phyloP scores from a whole-genome alignment of 345 rosid genomes.

The Rhodomyrtus tomentosa region DNA sequence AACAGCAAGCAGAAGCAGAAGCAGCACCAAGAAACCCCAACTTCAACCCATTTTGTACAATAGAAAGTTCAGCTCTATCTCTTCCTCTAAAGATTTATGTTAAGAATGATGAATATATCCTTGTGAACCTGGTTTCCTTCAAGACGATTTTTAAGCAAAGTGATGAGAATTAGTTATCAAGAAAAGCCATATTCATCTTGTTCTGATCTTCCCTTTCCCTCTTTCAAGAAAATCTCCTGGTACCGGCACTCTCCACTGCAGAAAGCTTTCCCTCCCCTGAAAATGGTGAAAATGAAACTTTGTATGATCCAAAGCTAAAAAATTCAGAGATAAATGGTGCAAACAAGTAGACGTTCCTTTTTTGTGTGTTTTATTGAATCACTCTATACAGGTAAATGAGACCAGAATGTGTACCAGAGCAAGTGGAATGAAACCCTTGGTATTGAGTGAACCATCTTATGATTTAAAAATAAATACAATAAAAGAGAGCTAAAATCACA shows the following conservation, averaged over 20 bases:
- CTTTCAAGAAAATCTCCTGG: constrained; percentile 54
- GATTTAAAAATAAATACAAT: neutral
- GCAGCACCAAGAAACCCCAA: neutral
- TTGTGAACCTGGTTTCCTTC: neutral
- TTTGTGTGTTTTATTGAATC: neutral
- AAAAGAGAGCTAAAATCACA: neutral
- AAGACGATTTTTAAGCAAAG: neutral
- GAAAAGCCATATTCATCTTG: neutral
- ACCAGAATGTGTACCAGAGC: constrained; percentile 55
- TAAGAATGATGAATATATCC: neutral
- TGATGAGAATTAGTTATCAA: neutral
- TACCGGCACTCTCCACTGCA: constrained; percentile 82
- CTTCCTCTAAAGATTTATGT: neutral
- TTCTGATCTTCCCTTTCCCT: constrained; percentile 5
- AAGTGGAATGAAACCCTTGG: neutral
- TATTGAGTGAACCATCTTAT: neutral
- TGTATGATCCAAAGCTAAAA: neutral
- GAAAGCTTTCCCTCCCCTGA: constrained; percentile 85
- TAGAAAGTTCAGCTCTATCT: neutral
- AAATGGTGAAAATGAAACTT: neutral
- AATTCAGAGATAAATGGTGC: neutral
- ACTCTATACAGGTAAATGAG: neutral
- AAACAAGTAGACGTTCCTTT: neutral
- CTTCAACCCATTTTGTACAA: neutral
- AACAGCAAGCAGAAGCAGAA: neutral